Evolutionary conservation across 1,139 yeast species (phyloP), one percentile per base, ranked within the genome.

Genomic region (Saccharomyces hybrid): DNA sequence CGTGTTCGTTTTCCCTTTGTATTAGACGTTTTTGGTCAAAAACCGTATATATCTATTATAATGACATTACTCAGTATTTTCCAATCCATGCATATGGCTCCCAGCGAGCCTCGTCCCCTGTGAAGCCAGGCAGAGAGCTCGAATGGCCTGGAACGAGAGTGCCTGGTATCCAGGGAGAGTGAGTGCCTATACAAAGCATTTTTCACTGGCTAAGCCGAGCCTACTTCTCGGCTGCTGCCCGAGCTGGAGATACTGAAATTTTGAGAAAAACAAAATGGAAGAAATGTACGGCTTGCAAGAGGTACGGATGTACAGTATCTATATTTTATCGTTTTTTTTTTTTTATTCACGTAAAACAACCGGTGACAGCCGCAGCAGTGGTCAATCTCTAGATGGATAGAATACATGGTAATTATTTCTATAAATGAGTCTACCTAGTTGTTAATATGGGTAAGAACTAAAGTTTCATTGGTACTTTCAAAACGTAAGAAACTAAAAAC

Each of bases 401-500:
- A 3, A 20, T 20, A 20, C 23, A 20, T 3, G 4, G 23, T 20
- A 20, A 20, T 20, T 20, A 20, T 20, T 20, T 20, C 23, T 20
- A 20, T 20, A 20, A 20, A 3, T 20, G 23, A 20, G 23, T 20
- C 4, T 20, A 20, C 23, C 23, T 20, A 3, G 5, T 4, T 26
- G 13, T 32, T 5, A n/a, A n/a, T 32, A 16, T 16, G 44, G 25
- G 11, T 16, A 6, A 16, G 7, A 16, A 38, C 25, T 16, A 38
- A 38, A 38, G 44, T 4, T 66, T 66, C 55, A 75, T 58, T 31
- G 74, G 65, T 11, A 75, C 78, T 59, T 77, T 78, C 57, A 78
- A 56, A n/a, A 77, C 73, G 58, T 84, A 86, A 6, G 86, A 79
- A 2, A 86, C 85, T 58, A 84, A 75, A 59, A 85, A 78, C 11